Percentiles rank a stretch among this genome's conserved stretches.
These are phyloP conservation scores for Fusarium pseudoanthophilum DNA, from an alignment of 2,329 filamentous ascomycete species.

Conservation along the genomic window DNA sequence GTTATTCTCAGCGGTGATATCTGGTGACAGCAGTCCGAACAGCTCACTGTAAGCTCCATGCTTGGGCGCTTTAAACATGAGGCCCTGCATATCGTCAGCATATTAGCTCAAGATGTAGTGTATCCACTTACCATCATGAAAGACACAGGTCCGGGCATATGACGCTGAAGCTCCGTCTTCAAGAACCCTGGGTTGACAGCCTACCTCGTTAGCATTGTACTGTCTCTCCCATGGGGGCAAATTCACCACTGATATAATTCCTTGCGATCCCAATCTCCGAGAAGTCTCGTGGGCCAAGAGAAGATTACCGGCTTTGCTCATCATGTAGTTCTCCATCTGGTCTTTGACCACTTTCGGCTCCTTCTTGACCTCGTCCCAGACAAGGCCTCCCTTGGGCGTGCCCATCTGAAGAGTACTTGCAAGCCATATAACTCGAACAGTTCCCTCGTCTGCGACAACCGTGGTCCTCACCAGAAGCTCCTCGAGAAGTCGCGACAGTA, in stretches of 20 bases:
- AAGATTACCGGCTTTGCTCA: conserved; percentile 34
- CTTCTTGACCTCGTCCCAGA: conserved; percentile 23
- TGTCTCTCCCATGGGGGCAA: neutral
- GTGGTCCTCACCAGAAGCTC: conserved; percentile 8
- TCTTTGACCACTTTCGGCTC: conserved; percentile 25
- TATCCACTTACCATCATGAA: conserved; percentile 26
- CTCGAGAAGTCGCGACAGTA: conserved; percentile 22
- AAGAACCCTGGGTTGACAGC: conserved; percentile 35
- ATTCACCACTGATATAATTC: conserved; percentile 30
- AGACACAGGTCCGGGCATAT: conserved; percentile 29
- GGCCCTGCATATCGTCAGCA: conserved; percentile 6
- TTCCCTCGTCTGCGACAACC: neutral
- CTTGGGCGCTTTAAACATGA: conserved; percentile 33
- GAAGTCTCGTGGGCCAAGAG: conserved; percentile 29
- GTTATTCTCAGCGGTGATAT: conserved; percentile 26
- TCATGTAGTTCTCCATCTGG: conserved; percentile 39
- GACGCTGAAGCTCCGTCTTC: conserved; percentile 34
- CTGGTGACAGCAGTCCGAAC: conserved; percentile 35
- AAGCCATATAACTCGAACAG: conserved; percentile 31
- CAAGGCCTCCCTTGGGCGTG: conserved; percentile 25
- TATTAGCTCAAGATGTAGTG: too few relatives aligned
- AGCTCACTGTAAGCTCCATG: conserved; percentile 37
- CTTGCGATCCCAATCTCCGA: conserved; percentile 12
- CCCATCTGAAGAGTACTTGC: conserved; percentile 34
- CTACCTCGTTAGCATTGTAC: conserved; percentile 3